phyloP scores from a whole-genome alignment of 2,329 filamentous ascomycete species.

The Aureobasidium pullulans region DNA sequence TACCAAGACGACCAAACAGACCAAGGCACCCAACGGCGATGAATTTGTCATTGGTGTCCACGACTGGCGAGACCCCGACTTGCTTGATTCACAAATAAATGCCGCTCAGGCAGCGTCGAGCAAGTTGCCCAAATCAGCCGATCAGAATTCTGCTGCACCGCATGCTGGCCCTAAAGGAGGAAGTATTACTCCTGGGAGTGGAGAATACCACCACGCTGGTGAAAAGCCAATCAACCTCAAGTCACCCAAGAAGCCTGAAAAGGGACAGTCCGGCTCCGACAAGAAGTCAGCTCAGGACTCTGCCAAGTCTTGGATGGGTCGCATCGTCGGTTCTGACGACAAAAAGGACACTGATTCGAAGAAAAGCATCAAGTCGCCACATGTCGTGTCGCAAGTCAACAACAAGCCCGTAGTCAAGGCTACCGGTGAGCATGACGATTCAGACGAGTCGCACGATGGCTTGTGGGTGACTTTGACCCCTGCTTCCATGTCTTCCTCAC shows the following conservation, averaged over 20 bases:
- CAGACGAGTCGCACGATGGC: constrained; percentile 52
- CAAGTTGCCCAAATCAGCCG: constrained; percentile 23
- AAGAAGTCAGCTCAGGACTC: not conserved
- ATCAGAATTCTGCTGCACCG: constrained; percentile 24
- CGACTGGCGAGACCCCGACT: constrained; percentile 76
- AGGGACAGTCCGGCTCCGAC: constrained; percentile 7
- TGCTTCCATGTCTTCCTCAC: constrained; percentile 76
- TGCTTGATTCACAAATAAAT: constrained; percentile 37
- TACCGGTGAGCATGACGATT: not conserved
- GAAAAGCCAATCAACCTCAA: constrained; percentile 5
- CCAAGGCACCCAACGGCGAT: constrained; percentile 38
- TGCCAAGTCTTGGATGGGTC: not conserved
- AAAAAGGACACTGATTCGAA: not conserved
- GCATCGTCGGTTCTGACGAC: not conserved
- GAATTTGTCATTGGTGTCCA: constrained; percentile 77
- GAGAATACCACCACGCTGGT: constrained; percentile 50
- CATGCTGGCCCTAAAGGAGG: constrained; percentile 49
- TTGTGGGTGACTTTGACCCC: constrained; percentile 96
- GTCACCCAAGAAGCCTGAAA: constrained; percentile 16
- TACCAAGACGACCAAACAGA: constrained; percentile 19
- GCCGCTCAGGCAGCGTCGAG: constrained; percentile 22
- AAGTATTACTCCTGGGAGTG: constrained; percentile 64
- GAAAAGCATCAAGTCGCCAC: not conserved
- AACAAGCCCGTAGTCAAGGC: not conserved
- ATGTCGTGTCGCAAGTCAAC: constrained; percentile 2